Conservation (phyloP, 176 grass and related monocot genomes). For the Microstegium vimineum region DNA sequence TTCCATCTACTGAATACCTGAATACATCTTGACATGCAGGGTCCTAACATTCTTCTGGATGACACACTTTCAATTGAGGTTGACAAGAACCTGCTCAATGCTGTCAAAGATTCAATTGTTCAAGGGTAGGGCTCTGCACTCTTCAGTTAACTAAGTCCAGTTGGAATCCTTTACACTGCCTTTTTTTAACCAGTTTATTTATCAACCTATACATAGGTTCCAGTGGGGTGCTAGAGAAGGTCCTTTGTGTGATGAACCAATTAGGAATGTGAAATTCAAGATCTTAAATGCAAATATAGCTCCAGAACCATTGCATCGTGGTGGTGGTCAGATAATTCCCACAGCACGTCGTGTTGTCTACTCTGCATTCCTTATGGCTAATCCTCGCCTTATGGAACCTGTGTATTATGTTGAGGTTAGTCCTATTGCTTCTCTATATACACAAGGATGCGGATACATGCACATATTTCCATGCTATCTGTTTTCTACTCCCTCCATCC, state of each 20-base stretch:
- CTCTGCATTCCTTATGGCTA: conserved; percentile 95
- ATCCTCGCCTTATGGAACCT: conserved; percentile 95
- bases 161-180: neutral
- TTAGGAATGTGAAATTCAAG: conserved; percentile 97
- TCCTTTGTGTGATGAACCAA: conserved; percentile 94
- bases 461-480: neutral
- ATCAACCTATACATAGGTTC: conserved; percentile 49
- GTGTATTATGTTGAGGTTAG: conserved; percentile 97
- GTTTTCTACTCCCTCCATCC: too few relatives aligned
- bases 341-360: conserved; percentile 96
- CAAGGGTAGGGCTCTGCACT: conserved; percentile 57
- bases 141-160: conserved; percentile 12
- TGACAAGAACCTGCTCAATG: conserved; percentile 86
- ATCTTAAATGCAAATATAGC: conserved; percentile 92
- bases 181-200: conserved; percentile 27
- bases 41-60: conserved; percentile 90
- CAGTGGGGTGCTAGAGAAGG: conserved; percentile 99
- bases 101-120: conserved; percentile 94
- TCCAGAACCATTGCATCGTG: conserved; percentile 87
- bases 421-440: neutral
- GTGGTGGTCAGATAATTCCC: conserved; percentile 97
- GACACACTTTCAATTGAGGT: conserved; percentile 95
- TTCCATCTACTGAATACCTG: neutral
- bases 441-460: neutral
- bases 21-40: conserved; percentile 42